phyloP scores from a whole-genome alignment of 2,329 filamentous ascomycete genomes.

The Trichoderma polysporum region DNA sequence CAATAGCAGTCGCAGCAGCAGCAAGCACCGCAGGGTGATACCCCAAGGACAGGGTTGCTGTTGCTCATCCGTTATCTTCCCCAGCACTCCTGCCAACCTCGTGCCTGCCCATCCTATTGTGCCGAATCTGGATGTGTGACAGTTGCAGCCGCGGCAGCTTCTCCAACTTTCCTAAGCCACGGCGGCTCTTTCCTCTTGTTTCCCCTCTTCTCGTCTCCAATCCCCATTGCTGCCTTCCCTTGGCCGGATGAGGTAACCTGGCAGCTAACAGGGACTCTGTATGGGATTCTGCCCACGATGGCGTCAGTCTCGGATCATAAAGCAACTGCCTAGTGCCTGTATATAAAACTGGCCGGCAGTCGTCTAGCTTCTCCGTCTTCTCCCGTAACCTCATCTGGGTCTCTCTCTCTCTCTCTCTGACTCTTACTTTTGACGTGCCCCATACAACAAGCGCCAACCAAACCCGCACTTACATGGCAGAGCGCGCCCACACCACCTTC shows the following conservation, averaged over 20 bases:
- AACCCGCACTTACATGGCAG: conserved; percentile 6
- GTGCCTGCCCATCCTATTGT: background rate
- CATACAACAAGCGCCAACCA: conserved; percentile 18
- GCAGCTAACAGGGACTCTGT: background rate
- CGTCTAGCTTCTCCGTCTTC: background rate
- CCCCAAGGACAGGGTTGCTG: background rate
- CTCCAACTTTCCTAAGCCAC: background rate
- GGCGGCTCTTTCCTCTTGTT: background rate
- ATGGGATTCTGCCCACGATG: conserved; percentile 5
- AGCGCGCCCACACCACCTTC: conserved; percentile 16
- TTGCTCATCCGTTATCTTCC: conserved; percentile 2
- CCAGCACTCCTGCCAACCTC: background rate
- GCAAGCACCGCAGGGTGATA: background rate
- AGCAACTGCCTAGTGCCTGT: background rate
- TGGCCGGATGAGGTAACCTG: background rate
- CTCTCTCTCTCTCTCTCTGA: background rate
- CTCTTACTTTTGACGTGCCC: conserved; percentile 9
- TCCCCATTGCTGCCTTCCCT: background rate
- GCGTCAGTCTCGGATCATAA: conserved; percentile 19
- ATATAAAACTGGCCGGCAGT: background rate
- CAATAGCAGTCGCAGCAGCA: background rate
- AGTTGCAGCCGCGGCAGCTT: background rate
- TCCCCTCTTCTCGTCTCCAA: background rate
- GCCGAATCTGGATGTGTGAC: conserved; percentile 6
- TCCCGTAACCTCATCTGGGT: background rate